These are phyloP conservation scores for Claviceps sorghi DNA, from an alignment of 2,329 filamentous ascomycete species.

Conservation along the genomic window DNA sequence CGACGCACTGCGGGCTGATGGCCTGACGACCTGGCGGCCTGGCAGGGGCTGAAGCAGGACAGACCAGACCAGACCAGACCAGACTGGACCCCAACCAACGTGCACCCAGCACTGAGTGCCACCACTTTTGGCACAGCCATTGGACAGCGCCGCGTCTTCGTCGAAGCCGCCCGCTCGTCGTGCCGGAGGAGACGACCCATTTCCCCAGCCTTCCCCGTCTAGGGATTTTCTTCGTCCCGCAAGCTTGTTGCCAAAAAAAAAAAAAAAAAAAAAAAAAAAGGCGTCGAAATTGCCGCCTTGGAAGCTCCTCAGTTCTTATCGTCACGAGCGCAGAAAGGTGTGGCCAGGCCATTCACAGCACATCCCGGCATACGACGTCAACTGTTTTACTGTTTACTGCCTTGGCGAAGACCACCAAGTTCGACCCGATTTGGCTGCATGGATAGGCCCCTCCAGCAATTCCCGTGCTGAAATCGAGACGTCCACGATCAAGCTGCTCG, in stretches of 20 bases:
- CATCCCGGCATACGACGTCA: constrained; percentile 1
- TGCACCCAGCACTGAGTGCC: constrained; percentile 7
- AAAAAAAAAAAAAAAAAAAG: too few relatives aligned
- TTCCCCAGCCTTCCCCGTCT: constrained; percentile 7
- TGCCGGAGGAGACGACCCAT: neutral
- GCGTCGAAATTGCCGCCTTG: constrained; percentile 9
- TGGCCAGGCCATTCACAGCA: neutral
- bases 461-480: constrained; percentile 10
- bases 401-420: neutral
- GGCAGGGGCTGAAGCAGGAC: constrained; percentile 3
- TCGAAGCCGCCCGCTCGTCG: constrained; percentile 18
- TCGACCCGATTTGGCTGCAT: neutral
- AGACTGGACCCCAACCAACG: neutral
- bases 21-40: too few relatives aligned
- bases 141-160: constrained; percentile 13
- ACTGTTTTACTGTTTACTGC: neutral
- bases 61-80: neutral
- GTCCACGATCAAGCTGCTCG: constrained; percentile 1
- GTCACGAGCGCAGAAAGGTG: constrained; percentile 1
- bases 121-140: constrained; percentile 6
- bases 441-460: neutral
- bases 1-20: too few relatives aligned
- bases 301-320: constrained; percentile 5
- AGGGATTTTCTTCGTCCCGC: constrained; percentile 9
- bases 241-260: constrained; percentile 13